Base-by-base conservation (phyloP, 1,284 basidiomycete species). In the Naganishia liquefaciens region DNA sequence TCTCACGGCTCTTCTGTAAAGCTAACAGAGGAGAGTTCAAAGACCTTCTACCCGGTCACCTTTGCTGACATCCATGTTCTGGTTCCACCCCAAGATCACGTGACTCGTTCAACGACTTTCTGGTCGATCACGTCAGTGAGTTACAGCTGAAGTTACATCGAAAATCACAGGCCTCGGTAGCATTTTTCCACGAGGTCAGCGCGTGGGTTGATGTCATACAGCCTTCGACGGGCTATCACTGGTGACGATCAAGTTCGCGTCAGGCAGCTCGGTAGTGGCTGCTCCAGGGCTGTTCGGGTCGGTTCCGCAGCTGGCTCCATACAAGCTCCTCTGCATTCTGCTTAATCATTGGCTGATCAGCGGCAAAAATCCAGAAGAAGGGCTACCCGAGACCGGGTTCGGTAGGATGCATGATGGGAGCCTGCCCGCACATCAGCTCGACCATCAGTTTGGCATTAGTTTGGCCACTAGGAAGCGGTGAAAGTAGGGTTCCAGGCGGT, bases 41-140 rank as follows among this genome's bases (percentile, higher is more conserved):
- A 33, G 27, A 53, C 7, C 30, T 53, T 53, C 51, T 53, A 53
- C 43, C 15, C n/a, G n/a, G 19, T 19, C 43, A 44, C 19, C 19
- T 17, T 19, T 19, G n/a, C n/a, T 21, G 21, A 13, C 13, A 5
- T 15, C 9, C 5, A 27, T 23, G 21, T 21, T 23, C 43, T 44
- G 21, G 43, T 6, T 17, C 19, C 6, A 7, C 6, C 6, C 6
- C 21, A 5, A 44, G 19, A 7, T 46, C 43, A 46, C 43, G 43
- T 46, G 43, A 46, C 5, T 23, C 19, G 43, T 19, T 46, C 19
- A 19, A 7, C 43, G 6, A 10, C 33, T 37, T 37, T 37, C 33
- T 9, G 10, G 33, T 37, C 33, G 6, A 37, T 37, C 33, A 37
- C 33, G 10, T 37, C 0, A 10, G 33, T n/a, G n/a, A n/a, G n/a